These are phyloP conservation scores for Coccomyxa subellipsoidea DNA, from an alignment of 163 green algal genomes.

Conservation along the genomic window DNA sequence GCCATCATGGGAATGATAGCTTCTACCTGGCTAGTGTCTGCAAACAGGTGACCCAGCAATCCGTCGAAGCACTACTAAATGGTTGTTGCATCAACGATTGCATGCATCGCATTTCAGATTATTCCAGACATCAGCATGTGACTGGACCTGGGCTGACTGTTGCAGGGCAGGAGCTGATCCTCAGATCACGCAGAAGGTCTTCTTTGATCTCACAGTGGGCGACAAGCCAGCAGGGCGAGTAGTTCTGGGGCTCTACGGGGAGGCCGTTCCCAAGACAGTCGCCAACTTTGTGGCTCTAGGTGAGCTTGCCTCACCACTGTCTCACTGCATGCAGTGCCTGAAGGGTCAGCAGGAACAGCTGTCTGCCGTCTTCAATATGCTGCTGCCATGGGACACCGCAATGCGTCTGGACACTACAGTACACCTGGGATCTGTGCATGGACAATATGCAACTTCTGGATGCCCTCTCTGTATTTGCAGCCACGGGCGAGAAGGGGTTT, in stretches of 20 bases:
- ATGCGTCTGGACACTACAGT: background rate
- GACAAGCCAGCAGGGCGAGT: slow-evolving; percentile 62
- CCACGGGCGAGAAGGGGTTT: slow-evolving; percentile 75
- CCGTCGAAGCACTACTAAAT: too few species aligned
- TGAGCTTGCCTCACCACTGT: background rate
- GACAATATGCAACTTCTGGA: too few species aligned
- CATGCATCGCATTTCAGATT: too few species aligned
- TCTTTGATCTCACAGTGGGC: slow-evolving; percentile 62
- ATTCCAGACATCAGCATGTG: too few species aligned
- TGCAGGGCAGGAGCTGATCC: slow-evolving; percentile 3
- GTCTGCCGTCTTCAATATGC: background rate
- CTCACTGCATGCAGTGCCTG: too few species aligned
- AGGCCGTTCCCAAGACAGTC: slow-evolving; percentile 84
- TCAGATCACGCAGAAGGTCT: slow-evolving; percentile 60
- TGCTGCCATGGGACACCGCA: too few species aligned
- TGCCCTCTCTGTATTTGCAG: slow-evolving; percentile 23
- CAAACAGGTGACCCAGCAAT: too few species aligned
- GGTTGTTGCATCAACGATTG: too few species aligned
- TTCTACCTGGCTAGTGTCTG: background rate
- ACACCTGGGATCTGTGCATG: too few species aligned
- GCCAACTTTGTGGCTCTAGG: slow-evolving; percentile 12
- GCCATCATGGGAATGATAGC: background rate
- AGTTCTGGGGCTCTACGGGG: slow-evolving; percentile 81
- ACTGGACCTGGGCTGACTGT: background rate
- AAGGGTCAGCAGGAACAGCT: background rate